These are phyloP conservation scores for Trypanosoma cruzi DNA, from an alignment of 208 protist species.

Conservation along the genomic window DNA sequence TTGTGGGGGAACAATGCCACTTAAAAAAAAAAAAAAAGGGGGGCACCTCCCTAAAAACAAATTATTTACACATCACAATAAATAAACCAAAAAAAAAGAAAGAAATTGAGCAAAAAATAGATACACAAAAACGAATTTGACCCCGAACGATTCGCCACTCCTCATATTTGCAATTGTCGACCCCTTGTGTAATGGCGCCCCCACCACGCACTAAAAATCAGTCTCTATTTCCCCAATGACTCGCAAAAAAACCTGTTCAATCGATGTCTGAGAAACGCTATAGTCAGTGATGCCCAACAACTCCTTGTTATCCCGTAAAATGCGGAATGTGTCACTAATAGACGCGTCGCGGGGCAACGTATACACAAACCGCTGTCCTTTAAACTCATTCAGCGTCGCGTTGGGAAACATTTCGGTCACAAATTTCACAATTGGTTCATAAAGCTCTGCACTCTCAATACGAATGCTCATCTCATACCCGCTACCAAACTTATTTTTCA, in stretches of 20 bases:
- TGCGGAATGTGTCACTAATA: conserved; percentile 43
- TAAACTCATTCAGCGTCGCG: conserved; percentile 39
- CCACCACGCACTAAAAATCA: neutral
- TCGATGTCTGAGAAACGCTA: conserved; percentile 68
- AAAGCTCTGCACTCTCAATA: conserved; percentile 11
- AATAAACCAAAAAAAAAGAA: neutral
- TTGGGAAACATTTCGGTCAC: conserved; percentile 36
- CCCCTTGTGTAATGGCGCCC: conserved; percentile 18
- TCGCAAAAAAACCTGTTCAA: conserved; percentile 89
- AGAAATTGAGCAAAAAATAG: neutral
- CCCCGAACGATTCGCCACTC: neutral
- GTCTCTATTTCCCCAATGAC: conserved; percentile 54
- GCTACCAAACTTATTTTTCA: conserved; percentile 84
- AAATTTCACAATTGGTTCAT: conserved; percentile 34
- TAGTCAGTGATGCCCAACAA: conserved; percentile 68
- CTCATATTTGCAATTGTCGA: neutral
- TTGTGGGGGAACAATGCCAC: too few species aligned
- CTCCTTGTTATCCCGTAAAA: conserved; percentile 41
- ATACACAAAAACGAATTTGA: neutral
- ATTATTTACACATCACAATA: too few species aligned
- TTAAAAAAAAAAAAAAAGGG: too few species aligned
- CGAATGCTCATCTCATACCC: conserved; percentile 67
- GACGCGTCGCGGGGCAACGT: conserved; percentile 36
- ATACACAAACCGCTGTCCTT: conserved; percentile 40
- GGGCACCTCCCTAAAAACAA: too few species aligned